Conservation (phyloP, 345 rosid species). For the Eucalyptus grandis region DNA sequence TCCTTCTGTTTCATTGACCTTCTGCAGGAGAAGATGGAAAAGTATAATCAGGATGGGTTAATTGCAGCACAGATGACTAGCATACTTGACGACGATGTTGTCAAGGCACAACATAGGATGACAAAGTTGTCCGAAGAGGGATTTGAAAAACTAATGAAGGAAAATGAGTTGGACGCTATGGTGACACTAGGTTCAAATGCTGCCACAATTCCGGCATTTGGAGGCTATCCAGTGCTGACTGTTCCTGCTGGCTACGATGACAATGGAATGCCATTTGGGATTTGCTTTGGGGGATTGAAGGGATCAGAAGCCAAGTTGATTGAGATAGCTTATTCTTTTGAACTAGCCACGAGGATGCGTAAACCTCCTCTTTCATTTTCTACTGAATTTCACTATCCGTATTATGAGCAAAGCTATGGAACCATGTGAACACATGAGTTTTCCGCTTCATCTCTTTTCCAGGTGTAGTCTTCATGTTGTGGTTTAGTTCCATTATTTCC, state of each 20-base stretch:
- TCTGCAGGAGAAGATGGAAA: not conserved
- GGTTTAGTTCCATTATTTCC: too few species aligned
- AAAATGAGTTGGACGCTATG: conserved; percentile 4
- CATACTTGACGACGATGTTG: not conserved
- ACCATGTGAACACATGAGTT: conserved; percentile 5
- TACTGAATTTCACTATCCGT: not conserved
- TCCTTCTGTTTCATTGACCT: not conserved
- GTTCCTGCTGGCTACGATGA: conserved; percentile 9
- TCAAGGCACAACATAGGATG: not conserved
- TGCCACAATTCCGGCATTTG: conserved; percentile 2
- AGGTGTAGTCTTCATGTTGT: too few species aligned
- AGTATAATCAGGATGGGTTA: conserved; percentile 1
- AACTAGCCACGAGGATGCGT: not conserved
- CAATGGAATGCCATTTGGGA: conserved; percentile 17
- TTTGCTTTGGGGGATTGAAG: conserved; percentile 1
- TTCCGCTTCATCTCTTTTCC: not conserved
- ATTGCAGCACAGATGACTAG: conserved; percentile 7
- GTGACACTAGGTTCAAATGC: not conserved
- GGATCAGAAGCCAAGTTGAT: not conserved
- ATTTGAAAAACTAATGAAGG: conserved; percentile 7
- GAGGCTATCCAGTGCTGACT: conserved; percentile 9
- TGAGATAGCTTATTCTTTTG: conserved; percentile 22
- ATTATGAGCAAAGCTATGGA: not conserved
- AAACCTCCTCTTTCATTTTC: not conserved
- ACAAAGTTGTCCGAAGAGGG: not conserved